Conservation (phyloP, 202 grass and related monocot species). For the Panicum hallii region DNA sequence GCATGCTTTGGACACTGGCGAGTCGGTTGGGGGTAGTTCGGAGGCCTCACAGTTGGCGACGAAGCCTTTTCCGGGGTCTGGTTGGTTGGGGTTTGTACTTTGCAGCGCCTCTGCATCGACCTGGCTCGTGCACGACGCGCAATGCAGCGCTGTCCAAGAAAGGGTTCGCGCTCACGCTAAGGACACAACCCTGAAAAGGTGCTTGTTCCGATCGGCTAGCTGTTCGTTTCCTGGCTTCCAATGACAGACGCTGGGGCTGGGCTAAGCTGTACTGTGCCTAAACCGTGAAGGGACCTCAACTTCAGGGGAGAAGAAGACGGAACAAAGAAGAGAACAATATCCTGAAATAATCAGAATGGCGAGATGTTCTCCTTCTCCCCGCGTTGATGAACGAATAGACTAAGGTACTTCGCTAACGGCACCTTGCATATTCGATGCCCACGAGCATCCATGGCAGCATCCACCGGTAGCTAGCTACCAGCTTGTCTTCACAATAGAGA, state of each 20-base stretch:
- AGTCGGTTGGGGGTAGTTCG: not conserved
- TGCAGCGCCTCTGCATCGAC: not conserved
- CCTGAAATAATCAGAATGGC: not conserved
- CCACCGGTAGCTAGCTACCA: not conserved
- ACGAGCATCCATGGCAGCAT: not conserved
- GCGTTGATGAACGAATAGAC: not conserved
- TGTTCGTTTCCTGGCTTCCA: slow-evolving; percentile 14
- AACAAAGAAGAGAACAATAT: not conserved
- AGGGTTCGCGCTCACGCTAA: slow-evolving; percentile 20
- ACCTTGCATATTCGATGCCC: not conserved
- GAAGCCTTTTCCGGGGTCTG: not conserved
- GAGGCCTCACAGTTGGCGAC: slow-evolving; percentile 19
- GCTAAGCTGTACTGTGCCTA: not conserved
- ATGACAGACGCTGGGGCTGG: not conserved
- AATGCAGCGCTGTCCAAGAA: not conserved
- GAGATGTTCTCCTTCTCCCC: not conserved
- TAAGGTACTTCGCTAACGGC: not conserved
- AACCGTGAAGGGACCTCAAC: not conserved
- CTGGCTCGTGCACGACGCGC: slow-evolving; percentile 12
- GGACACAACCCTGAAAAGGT: slow-evolving; percentile 33
- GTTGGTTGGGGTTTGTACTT: slow-evolving; percentile 4
- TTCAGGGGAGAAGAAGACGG: not conserved
- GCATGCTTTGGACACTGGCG: not conserved
- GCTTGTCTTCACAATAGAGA: not conserved
- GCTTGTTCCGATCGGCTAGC: not conserved